phyloP scores from a whole-genome alignment of 2,329 filamentous ascomycete genomes.

The Lomentospora prolificans region DNA sequence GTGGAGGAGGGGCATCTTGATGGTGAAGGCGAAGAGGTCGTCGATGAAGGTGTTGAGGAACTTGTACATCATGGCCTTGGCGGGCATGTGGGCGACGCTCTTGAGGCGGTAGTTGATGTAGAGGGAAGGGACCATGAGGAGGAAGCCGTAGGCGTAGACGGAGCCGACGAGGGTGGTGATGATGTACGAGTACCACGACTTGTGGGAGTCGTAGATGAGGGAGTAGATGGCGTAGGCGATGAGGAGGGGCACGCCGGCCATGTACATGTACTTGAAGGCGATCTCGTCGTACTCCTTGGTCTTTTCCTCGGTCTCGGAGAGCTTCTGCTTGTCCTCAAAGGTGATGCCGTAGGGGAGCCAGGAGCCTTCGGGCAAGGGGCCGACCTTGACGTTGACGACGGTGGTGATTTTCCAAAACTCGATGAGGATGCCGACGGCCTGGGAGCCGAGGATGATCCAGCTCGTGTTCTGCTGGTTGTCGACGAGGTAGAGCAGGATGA shows the following conservation, averaged over 20 bases:
- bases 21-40: conserved; percentile 95
- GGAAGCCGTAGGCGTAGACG: conserved; percentile 95
- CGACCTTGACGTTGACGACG: conserved; percentile 77
- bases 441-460: conserved; percentile 96
- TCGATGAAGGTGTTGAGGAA: conserved; percentile 99
- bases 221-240: conserved; percentile 86
- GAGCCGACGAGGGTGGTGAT: conserved; percentile 91
- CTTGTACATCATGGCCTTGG: conserved; percentile 94
- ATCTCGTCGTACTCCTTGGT: conserved; percentile 98
- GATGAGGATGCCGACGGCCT: conserved; percentile 68
- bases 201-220: conserved; percentile 85
- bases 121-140: conserved; percentile 96
- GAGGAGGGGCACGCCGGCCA: conserved; percentile 79
- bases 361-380: conserved; percentile 56
- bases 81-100: conserved; percentile 93
- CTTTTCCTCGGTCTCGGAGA: conserved; percentile 91
- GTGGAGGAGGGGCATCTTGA: conserved; percentile 97
- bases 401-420: conserved; percentile 93
- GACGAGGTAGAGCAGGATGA: conserved; percentile 94
- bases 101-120: conserved; percentile 99
- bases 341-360: conserved; percentile 68
- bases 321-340: conserved; percentile 95
- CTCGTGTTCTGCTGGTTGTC: conserved; percentile 97
- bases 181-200: conserved; percentile 95
- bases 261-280: conserved; percentile 95